These are phyloP conservation scores for Penstemon davidsonii DNA, from an alignment of 257 asterid species.

Conservation along the genomic window DNA sequence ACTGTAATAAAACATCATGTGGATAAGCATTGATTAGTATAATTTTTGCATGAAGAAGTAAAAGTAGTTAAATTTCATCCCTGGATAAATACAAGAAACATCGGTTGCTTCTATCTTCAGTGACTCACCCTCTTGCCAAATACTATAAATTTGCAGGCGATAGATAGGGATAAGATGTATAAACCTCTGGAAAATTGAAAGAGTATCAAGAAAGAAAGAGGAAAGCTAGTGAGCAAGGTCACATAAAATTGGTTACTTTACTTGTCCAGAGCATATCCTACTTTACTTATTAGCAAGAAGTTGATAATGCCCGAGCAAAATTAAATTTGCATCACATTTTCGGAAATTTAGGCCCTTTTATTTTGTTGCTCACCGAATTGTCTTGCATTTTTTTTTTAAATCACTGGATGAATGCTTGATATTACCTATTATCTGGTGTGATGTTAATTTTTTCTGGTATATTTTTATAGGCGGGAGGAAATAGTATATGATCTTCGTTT, in stretches of 20 bases:
- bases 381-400: background rate
- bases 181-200: background rate
- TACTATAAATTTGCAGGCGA: background rate
- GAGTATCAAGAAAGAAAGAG: background rate
- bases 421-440: conserved; percentile 1
- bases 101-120: conserved; percentile 4
- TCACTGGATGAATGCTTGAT: background rate
- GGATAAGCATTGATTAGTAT: background rate
- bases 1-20: conserved; percentile 6
- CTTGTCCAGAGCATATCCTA: background rate
- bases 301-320: background rate
- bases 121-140: background rate
- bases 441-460: conserved; percentile 7
- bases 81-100: background rate
- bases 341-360: background rate
- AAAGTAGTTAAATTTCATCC: background rate
- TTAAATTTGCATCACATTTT: no score
- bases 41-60: background rate
- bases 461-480: conserved; percentile 26
- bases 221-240: conserved; percentile 8
- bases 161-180: background rate
- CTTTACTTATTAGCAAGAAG: conserved; percentile 3
- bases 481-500: conserved; percentile 3
- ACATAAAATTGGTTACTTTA: background rate
- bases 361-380: background rate